Conservation (phyloP, 1,284 basidiomycete species). For the Trichosporon coremiiforme region DNA sequence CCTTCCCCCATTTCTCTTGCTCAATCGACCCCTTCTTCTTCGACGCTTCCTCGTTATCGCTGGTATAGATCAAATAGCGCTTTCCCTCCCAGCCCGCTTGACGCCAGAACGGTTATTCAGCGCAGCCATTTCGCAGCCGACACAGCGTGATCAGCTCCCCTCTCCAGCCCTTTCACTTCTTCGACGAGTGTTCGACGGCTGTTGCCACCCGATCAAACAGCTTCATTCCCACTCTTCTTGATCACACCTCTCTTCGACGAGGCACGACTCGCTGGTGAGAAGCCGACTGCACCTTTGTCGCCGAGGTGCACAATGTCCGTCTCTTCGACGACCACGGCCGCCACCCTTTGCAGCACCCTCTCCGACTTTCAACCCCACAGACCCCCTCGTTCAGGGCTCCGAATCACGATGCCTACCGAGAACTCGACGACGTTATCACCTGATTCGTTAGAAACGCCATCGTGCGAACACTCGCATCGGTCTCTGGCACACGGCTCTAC, state of each 20-base stretch:
- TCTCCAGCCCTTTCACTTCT: not conserved
- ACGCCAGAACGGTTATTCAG: not conserved
- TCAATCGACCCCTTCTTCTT: not conserved
- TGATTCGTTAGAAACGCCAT: constrained; percentile 4
- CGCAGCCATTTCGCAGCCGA: not conserved
- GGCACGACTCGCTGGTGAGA: not conserved
- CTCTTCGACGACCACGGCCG: constrained; percentile 1
- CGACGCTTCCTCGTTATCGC: not conserved
- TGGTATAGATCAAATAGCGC: not conserved
- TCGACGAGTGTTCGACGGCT: not conserved
- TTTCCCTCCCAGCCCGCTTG: not conserved
- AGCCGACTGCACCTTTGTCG: not conserved
- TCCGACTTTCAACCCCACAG: constrained; percentile 15
- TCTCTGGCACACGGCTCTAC: constrained; percentile 4
- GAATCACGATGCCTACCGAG: constrained; percentile 5
- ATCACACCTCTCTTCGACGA: not conserved
- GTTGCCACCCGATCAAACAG: not conserved
- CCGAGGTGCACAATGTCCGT: not conserved
- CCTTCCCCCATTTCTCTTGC: not conserved
- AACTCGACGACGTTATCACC: not conserved
- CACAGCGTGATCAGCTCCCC: constrained; percentile 2
- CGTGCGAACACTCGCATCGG: constrained; percentile 3
- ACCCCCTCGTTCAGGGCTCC: constrained; percentile 14
- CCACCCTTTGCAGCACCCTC: not conserved
- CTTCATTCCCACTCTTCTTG: not conserved